Conservation (phyloP, 495 filamentous ascomycete genomes). For the Tuber brumale region DNA sequence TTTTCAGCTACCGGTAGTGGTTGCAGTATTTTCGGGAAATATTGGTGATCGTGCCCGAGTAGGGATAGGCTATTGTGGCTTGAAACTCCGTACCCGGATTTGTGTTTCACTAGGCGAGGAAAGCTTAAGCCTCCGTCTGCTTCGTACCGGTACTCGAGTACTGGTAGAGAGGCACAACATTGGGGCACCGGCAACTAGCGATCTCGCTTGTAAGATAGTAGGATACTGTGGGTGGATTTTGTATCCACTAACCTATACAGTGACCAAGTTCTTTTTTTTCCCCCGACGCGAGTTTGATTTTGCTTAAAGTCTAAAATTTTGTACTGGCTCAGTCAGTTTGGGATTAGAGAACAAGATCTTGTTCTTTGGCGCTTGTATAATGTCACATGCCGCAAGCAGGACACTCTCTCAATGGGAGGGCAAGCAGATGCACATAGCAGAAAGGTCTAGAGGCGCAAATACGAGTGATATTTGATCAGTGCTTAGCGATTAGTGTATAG, state of each 20-base stretch:
- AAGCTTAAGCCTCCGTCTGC: neutral
- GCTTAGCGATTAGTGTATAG: too few species aligned
- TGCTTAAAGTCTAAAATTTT: neutral
- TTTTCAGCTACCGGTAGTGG: neutral
- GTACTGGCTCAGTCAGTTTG: neutral
- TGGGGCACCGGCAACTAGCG: neutral
- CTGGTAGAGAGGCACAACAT: neutral
- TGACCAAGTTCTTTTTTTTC: neutral
- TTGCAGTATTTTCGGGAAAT: neutral
- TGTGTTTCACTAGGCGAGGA: neutral
- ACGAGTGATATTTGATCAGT: too few species aligned
- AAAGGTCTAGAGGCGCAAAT: too few species aligned
- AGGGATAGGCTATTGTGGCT: neutral
- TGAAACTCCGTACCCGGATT: neutral
- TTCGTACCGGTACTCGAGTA: too few species aligned
- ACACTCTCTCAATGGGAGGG: neutral
- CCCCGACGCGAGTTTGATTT: neutral
- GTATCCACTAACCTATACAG: too few species aligned
- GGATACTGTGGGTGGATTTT: too few species aligned
- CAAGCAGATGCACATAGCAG: neutral
- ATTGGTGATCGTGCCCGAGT: neutral
- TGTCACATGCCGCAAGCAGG: neutral
- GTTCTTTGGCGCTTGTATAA: neutral
- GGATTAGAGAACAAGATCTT: neutral
- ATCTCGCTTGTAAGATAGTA: neutral